These are phyloP conservation scores for Rubia yunnanensis DNA, from an alignment of 257 asterid species.

Conservation along the genomic window DNA sequence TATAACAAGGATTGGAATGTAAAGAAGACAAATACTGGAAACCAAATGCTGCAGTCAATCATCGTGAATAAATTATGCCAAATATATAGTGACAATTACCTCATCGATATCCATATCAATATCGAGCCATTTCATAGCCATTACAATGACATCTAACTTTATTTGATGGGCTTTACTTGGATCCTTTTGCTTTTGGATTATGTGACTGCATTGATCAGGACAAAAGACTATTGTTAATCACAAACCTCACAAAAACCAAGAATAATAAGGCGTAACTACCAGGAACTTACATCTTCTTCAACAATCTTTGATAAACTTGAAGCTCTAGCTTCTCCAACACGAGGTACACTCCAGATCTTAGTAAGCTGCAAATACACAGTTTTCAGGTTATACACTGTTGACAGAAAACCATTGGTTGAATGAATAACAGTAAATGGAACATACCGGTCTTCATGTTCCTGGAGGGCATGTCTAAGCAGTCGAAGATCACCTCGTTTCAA, in stretches of 20 bases:
- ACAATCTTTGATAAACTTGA: slow-evolving; percentile 85
- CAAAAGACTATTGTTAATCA: slow-evolving; percentile 8
- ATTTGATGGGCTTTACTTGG: slow-evolving; percentile 83
- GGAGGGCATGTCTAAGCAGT: slow-evolving; percentile 74
- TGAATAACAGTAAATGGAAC: slow-evolving; percentile 10
- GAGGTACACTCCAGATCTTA: slow-evolving; percentile 90
- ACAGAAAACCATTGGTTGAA: background rate
- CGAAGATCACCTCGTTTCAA: slow-evolving; percentile 92
- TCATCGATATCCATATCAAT: slow-evolving; percentile 88
- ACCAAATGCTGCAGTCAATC: background rate
- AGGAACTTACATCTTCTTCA: slow-evolving; percentile 75
- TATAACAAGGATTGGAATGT: background rate
- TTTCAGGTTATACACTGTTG: slow-evolving; percentile 3
- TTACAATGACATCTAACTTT: slow-evolving; percentile 77
- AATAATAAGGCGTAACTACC: background rate
- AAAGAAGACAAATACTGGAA: background rate
- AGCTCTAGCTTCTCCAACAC: slow-evolving; percentile 95
- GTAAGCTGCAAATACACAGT: slow-evolving; percentile 44
- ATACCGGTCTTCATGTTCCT: slow-evolving; percentile 87
- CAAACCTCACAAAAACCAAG: background rate
- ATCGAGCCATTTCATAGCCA: slow-evolving; percentile 85
- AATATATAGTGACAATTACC: slow-evolving; percentile 35
- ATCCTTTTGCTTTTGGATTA: slow-evolving; percentile 79
- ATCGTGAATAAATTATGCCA: background rate
- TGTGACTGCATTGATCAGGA: slow-evolving; percentile 36